Evolutionary conservation across 1,284 basidiomycete species (phyloP), one percentile per base, ranked within the genome.

Genomic region (Puccinia polysora): DNA sequence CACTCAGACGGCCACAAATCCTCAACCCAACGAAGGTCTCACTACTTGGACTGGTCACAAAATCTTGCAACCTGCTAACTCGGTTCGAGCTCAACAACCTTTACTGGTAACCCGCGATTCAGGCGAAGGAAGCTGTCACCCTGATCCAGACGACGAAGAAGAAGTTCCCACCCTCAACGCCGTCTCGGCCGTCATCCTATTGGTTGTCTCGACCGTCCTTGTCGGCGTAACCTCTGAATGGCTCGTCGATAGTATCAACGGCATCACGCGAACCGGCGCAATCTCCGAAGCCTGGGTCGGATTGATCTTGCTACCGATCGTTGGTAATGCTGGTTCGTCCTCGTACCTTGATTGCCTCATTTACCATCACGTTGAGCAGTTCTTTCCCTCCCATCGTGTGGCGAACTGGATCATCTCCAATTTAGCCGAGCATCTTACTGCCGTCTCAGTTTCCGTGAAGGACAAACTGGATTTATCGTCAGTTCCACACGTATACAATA

Each of bases 161-260:
- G 79, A 75, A 73, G 60, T 74, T 7, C 87, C 88, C 14, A 79
- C 84, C 73, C 82, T 89, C 81, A 86, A 82, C 69, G 74, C 87
- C 3, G 76, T 74, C 25, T 82, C 85, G 73, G 84, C 85, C 4
- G 65, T 88, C 12, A 81, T 75, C 2, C 80, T 90, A 8, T 81
- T 91, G 32, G 80, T 81, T 2, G 78, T 79, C 6, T 84, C 89
- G 67, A 89, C 89, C 0, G 86, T 87, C 62, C 75, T 89, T 14
- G 88, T 89, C 32, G 86, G 87, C 1, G 78, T 80, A 18, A 84
- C 85, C 58, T 85, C 84, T 32, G 79, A 80, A 73, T 80, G 75
- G 75, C 76, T 79, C 34, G 77, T 79, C 34, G 76, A 76, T 64
- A 75, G 75, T 8, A 80, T 81, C 72, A 77, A 80, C 70, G 80